A percentile compares a stretch with the other conserved stretches of the same genome.
Evolutionary conservation across 768 basidiomycete genomes (phyloP).

Genomic region (Hericium coralloides): DNA sequence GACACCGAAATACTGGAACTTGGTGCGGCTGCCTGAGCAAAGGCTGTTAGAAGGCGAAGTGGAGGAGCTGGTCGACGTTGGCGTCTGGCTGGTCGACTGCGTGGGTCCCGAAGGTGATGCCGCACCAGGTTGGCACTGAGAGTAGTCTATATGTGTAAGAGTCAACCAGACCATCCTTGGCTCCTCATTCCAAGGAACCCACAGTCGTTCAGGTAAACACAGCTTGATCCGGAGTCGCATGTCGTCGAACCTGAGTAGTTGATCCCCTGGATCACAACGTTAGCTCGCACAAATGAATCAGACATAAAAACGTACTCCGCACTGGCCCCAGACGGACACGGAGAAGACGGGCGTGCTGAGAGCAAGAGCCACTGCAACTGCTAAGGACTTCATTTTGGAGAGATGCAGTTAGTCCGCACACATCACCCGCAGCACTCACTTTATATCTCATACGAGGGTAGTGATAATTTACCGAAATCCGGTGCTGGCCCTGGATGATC

Average conservation of each 20-base stretch:
- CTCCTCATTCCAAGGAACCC: constrained; percentile 8
- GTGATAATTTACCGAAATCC: no score
- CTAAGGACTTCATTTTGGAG: constrained; percentile 17
- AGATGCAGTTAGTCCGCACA: no score
- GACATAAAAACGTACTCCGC: constrained; percentile 23
- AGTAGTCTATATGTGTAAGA: constrained; percentile 29
- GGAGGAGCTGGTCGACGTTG: constrained; percentile 19
- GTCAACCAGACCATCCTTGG: background rate
- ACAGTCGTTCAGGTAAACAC: constrained; percentile 36
- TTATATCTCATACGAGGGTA: no score
- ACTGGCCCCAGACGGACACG: constrained; percentile 42
- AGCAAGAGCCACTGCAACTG: constrained; percentile 16
- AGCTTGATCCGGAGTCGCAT: constrained; percentile 37
- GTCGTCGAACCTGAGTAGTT: constrained; percentile 34
- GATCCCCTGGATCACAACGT: constrained; percentile 20
- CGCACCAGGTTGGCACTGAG: constrained; percentile 35
- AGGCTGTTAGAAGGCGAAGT: constrained; percentile 6
- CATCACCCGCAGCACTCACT: no score
- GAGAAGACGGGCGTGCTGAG: constrained; percentile 16
- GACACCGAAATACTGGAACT: constrained; percentile 57
- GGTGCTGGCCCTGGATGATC: no score
- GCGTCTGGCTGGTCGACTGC: constrained; percentile 19
- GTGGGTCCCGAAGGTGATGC: constrained; percentile 23
- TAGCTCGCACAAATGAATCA: background rate
- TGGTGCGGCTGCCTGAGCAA: constrained; percentile 36